Percentiles rank a stretch among this genome's conserved stretches.
Conservation (phyloP, 164 flowering plant genomes). For the Paratinospora sagittata region DNA sequence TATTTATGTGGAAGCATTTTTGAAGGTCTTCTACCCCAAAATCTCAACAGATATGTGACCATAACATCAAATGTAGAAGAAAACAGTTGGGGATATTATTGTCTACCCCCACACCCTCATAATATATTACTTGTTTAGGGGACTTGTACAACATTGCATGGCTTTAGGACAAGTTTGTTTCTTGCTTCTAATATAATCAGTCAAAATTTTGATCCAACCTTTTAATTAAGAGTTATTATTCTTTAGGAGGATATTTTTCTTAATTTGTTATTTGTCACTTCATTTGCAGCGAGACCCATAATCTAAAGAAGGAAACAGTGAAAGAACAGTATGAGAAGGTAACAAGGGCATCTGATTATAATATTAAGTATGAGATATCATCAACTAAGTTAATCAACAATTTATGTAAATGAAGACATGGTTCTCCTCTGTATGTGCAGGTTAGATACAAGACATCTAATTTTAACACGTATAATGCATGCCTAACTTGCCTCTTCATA, state of each 20-base stretch:
- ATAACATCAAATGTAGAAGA: slow-evolving; percentile 70
- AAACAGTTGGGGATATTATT: slow-evolving; percentile 62
- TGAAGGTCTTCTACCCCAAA: slow-evolving; percentile 60
- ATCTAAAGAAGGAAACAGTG: slow-evolving; percentile 71
- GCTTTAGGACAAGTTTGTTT: slow-evolving; percentile 67
- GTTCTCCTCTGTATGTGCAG: slow-evolving; percentile 26
- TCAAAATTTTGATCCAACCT: neutral
- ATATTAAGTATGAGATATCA: neutral
- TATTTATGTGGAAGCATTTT: slow-evolving; percentile 75
- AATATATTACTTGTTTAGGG: slow-evolving; percentile 56
- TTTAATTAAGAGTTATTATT: too few species aligned
- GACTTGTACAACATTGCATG: slow-evolving; percentile 71
- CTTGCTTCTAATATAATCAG: too few species aligned
- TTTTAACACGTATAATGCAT: slow-evolving; percentile 47
- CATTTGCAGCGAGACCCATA: slow-evolving; percentile 72
- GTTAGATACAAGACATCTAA: slow-evolving; percentile 77
- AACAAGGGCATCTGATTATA: slow-evolving; percentile 7
- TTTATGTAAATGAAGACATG: too few species aligned
- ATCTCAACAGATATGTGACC: slow-evolving; percentile 57
- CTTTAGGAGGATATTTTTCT: too few species aligned
- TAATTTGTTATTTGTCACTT: neutral
- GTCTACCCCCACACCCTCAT: slow-evolving; percentile 45
- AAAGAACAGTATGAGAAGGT: too few species aligned
- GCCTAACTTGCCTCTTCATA: too few species aligned
- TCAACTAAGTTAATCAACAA: too few species aligned